phyloP scores from a whole-genome alignment of 2,329 filamentous ascomycete species.

The Ophiostoma ulmi region DNA sequence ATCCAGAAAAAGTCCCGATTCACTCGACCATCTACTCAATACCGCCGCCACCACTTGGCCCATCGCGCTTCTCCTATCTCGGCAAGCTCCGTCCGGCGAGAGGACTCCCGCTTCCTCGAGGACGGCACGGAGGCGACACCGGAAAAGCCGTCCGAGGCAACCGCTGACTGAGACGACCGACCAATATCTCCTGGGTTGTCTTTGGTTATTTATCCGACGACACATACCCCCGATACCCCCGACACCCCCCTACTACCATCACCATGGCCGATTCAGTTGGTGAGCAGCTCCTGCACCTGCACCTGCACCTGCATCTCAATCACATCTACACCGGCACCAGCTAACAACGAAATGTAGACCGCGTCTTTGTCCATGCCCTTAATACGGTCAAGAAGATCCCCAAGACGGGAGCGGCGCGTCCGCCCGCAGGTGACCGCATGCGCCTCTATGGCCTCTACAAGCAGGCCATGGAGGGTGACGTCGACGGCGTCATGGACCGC shows the following conservation, averaged over 20 bases:
- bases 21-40: not conserved
- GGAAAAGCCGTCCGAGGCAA: not conserved
- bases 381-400: slow-evolving; percentile 98
- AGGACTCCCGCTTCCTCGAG: not conserved
- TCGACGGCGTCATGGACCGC: slow-evolving; percentile 86
- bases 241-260: not conserved
- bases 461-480: slow-evolving; percentile 97
- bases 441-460: slow-evolving; percentile 98
- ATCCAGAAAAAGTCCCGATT: not conserved
- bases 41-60: not conserved
- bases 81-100: slow-evolving; percentile 5
- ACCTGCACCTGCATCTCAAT: not conserved
- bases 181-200: not conserved
- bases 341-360: slow-evolving; percentile 54
- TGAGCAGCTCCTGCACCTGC: slow-evolving; percentile 31
- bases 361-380: slow-evolving; percentile 97
- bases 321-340: not conserved
- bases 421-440: slow-evolving; percentile 77
- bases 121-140: slow-evolving; percentile 7
- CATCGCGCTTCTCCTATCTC: not conserved
- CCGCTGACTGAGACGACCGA: not conserved
- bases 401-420: slow-evolving; percentile 83
- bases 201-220: not conserved
- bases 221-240: not conserved
- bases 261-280: slow-evolving; percentile 51